Evolutionary conservation across 179 eudicot species (phyloP).

Genomic region (Pouteria campechiana): DNA sequence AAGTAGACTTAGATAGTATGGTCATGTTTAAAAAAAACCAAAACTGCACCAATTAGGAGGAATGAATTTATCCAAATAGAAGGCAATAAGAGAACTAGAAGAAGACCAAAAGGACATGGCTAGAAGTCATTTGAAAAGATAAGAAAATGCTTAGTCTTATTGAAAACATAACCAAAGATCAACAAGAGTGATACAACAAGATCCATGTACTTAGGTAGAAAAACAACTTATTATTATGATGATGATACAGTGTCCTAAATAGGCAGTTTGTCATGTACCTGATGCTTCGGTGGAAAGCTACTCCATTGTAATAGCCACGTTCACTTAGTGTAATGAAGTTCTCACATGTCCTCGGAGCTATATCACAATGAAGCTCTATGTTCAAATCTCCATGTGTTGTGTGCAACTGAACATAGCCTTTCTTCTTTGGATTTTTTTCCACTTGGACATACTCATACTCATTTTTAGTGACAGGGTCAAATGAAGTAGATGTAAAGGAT

Average conservation of each 20-base stretch:
- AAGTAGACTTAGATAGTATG: too few relatives aligned
- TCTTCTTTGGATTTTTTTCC: conserved; percentile 96
- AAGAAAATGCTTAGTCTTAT: neutral
- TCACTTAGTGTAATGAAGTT: conserved; percentile 92
- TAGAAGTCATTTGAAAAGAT: too few relatives aligned
- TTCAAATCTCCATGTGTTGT: conserved; percentile 97
- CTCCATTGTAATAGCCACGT: conserved; percentile 89
- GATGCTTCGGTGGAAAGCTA: conserved; percentile 78
- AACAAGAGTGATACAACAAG: too few relatives aligned
- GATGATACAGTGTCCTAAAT: too few relatives aligned
- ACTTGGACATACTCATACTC: conserved; percentile 83
- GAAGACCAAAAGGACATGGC: too few relatives aligned
- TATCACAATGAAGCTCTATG: conserved; percentile 90
- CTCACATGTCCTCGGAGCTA: conserved; percentile 89
- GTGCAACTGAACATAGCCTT: conserved; percentile 82
- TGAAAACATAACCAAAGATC: too few relatives aligned
- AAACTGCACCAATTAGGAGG: too few relatives aligned
- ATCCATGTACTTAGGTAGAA: too few relatives aligned
- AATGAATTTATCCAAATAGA: too few relatives aligned
- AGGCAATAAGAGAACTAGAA: too few relatives aligned
- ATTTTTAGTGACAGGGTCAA: conserved; percentile 81
- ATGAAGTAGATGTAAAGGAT: conserved; percentile 93
- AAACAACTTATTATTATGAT: too few relatives aligned
- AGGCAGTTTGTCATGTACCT: conserved; percentile 34
- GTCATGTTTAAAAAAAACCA: too few relatives aligned